Evolutionary conservation across 2,329 filamentous ascomycete species (phyloP).

Genomic region (Cytospora mali): DNA sequence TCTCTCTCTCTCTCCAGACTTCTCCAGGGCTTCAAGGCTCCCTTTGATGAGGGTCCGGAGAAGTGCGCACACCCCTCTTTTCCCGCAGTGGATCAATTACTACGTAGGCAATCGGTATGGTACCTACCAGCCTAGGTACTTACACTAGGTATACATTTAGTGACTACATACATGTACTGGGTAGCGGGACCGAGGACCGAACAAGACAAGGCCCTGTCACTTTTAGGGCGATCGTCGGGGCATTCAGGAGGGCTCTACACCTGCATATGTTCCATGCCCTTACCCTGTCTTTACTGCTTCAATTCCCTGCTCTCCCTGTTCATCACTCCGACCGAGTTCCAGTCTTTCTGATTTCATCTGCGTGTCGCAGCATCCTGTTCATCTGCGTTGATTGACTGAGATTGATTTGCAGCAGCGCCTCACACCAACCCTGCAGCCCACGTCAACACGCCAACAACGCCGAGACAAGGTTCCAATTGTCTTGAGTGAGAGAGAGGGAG

Average conservation of each 20-base stretch:
- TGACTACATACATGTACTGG: background rate
- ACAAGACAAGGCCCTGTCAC: background rate
- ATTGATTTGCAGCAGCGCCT: background rate
- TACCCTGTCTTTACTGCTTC: slow-evolving; percentile 15
- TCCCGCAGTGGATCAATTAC: too few species aligned
- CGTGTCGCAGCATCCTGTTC: background rate
- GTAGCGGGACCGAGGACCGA: slow-evolving; percentile 26
- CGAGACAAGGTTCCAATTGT: too few species aligned
- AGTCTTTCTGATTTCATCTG: slow-evolving; percentile 5
- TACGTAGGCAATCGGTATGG: too few species aligned
- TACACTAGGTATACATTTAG: background rate
- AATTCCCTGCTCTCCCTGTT: slow-evolving; percentile 12
- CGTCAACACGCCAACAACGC: too few species aligned
- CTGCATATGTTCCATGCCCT: slow-evolving; percentile 10
- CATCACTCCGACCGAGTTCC: background rate
- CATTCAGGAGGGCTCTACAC: background rate
- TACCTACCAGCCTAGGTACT: too few species aligned
- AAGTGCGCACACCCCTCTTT: background rate
- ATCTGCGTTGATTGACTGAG: slow-evolving; percentile 20
- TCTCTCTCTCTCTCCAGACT: too few species aligned
- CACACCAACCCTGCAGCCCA: too few species aligned
- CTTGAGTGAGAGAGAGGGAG: too few species aligned
- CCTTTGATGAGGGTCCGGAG: too few species aligned
- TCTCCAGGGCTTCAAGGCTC: too few species aligned
- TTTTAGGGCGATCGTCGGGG: slow-evolving; percentile 16